Evolutionary conservation across 2,329 filamentous ascomycete genomes (phyloP).

Genomic region (Sporothrix mexicana): DNA sequence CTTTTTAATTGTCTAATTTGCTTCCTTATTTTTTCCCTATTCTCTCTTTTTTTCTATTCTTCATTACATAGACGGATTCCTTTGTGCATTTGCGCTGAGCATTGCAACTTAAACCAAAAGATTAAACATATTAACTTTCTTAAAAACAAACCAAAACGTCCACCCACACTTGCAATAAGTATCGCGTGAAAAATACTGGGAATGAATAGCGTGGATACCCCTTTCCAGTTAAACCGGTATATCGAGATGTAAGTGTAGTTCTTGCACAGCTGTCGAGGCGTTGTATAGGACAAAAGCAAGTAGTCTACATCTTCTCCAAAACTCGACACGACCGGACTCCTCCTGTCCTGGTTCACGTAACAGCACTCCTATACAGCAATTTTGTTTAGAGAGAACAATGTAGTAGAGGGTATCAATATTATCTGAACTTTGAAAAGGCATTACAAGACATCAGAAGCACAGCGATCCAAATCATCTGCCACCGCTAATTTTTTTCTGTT

Average conservation of each 20-base stretch:
- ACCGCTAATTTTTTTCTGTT: too few species aligned
- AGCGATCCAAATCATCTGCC: neutral
- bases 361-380: too few species aligned
- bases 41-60: neutral
- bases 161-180: too few species aligned
- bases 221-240: too few species aligned
- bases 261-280: too few species aligned
- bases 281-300: too few species aligned
- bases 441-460: neutral
- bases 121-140: neutral
- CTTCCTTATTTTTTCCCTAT: neutral
- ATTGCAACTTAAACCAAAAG: slow-evolving; percentile 16
- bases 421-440: neutral
- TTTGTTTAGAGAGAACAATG: too few species aligned
- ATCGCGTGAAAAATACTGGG: too few species aligned
- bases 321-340: neutral
- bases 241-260: too few species aligned
- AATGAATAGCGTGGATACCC: too few species aligned
- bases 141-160: neutral
- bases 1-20: neutral
- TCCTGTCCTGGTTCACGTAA: neutral
- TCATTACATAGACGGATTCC: slow-evolving; percentile 16
- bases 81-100: slow-evolving; percentile 2
- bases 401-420: slow-evolving; percentile 19
- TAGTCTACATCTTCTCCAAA: too few species aligned